Percentiles rank a stretch among this genome's conserved stretches.
phyloP scores from a whole-genome alignment of 2,329 filamentous ascomycete species.

The Diaporthe ilicicola region DNA sequence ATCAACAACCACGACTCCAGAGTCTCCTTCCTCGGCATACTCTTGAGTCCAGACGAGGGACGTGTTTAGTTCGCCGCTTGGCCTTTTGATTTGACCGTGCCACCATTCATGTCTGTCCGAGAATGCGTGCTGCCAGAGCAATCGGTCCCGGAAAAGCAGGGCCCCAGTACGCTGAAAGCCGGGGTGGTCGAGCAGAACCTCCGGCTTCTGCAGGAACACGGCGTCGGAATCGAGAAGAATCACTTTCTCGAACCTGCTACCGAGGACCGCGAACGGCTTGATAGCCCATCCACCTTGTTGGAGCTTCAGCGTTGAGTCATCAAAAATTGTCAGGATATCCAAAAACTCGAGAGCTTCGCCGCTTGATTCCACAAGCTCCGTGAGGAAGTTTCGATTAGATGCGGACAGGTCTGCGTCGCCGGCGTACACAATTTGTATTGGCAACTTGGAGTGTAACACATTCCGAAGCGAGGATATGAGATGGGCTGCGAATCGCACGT shows the following conservation, averaged over 20 bases:
- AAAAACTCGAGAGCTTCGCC: conserved; percentile 41
- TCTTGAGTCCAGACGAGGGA: conserved; percentile 50
- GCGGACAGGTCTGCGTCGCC: conserved; percentile 43
- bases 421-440: conserved; percentile 48
- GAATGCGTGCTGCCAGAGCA: conserved; percentile 47
- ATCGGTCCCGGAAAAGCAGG: conserved; percentile 50
- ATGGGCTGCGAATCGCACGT: conserved; percentile 46
- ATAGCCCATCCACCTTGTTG: conserved; percentile 49
- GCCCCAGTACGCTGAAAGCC: conserved; percentile 44
- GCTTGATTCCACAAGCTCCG: conserved; percentile 5
- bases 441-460: conserved; percentile 42
- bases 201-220: conserved; percentile 49
- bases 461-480: conserved; percentile 43
- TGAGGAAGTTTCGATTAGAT: conserved; percentile 38
- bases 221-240: conserved; percentile 50
- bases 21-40: conserved; percentile 53
- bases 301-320: conserved; percentile 43
- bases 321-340: conserved; percentile 44
- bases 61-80: conserved; percentile 43
- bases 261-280: conserved; percentile 50
- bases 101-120: conserved; percentile 48
- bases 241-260: conserved; percentile 46
- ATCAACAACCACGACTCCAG: conserved; percentile 51
- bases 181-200: conserved; percentile 42
- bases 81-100: conserved; percentile 46